Base-by-base conservation (phyloP, 1,284 basidiomycete genomes). In the Coniferiporia sulphurascens region DNA sequence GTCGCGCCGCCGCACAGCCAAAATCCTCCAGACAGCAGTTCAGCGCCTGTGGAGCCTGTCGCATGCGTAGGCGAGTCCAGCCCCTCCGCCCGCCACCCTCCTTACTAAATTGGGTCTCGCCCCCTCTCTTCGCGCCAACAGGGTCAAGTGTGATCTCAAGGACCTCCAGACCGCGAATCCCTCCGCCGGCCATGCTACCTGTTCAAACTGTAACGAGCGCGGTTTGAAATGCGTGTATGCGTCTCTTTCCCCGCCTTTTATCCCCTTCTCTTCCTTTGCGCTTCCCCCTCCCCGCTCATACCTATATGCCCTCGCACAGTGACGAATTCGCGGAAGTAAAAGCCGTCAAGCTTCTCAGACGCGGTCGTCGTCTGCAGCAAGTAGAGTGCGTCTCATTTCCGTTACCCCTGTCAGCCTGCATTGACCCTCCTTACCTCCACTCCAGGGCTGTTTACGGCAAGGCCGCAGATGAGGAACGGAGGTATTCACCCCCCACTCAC, bases 301-400 rank as follows among this genome's bases (percentile, higher is more conserved):
- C 3, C 27, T 27, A 46, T 46, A 60, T 21, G 6, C 46, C 36
- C 17, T 32, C 49, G 35, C 51, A 62, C 71, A 94, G 91, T 32
- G 92, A 95, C 70, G 91, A 91, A 69, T 94, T 91, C 67, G 89
- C 90, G 13, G 88, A 92, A 64, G 83, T 93, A 54, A 94, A 93
- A 69, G 87, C 90, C 2, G 90, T 91, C 58, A 94, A 94, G 73
- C 75, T 91, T 41, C 80, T 94, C 15, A 78, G 92, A 55, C 84
- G 91, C 46, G 92, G 92, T 22, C 83, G 92, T 57, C 82, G 93
- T 34, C 79, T 95, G 13, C 90, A 93, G 64, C 89, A 93, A 74
- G 91, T 93, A 60, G 81, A 83, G 73, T 79, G 59, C 51, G 76
- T 70, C 44, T 38, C 34, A 56, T 34, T 48, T 46, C 7, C 43